Evolutionary conservation across 2,329 filamentous ascomycete species (phyloP).

Genomic region (Paecilomyces niveus): DNA sequence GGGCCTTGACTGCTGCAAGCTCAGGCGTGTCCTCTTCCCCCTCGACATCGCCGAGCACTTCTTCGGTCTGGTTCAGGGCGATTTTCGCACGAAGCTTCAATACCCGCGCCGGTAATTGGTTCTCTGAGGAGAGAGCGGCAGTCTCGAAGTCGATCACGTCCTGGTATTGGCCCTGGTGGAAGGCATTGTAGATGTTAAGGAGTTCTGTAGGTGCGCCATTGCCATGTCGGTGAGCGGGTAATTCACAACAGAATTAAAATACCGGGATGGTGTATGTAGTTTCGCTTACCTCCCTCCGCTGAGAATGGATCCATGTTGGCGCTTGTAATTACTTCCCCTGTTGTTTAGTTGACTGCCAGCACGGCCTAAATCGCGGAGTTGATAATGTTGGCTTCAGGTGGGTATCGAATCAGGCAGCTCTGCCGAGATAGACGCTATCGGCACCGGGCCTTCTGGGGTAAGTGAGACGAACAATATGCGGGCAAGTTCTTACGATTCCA

Average conservation of each 20-base stretch:
- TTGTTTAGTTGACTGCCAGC: neutral
- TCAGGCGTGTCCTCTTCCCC: constrained; percentile 62
- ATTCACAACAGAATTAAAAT: constrained; percentile 5
- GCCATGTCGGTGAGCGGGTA: constrained; percentile 10
- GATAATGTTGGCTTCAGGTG: neutral
- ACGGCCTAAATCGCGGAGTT: neutral
- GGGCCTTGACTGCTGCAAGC: constrained; percentile 65
- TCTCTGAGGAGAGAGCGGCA: constrained; percentile 68
- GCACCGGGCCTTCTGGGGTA: neutral
- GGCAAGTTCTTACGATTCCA: neutral
- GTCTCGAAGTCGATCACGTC: constrained; percentile 80
- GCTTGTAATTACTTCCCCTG: neutral
- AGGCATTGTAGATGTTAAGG: constrained; percentile 60
- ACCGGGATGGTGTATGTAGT: neutral
- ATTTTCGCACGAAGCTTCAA: constrained; percentile 76
- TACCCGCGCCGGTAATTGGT: constrained; percentile 67
- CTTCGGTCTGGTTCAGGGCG: constrained; percentile 68
- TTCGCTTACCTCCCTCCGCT: constrained; percentile 50
- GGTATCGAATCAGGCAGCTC: neutral
- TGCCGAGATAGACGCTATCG: neutral
- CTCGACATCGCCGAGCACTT: constrained; percentile 62
- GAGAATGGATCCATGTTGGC: constrained; percentile 56
- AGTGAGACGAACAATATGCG: neutral
- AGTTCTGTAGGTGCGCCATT: constrained; percentile 44
- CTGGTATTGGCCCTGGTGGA: constrained; percentile 74